Base-by-base conservation (phyloP, 371 early-diverging fungal species). In the Mortierella sp. region DNA sequence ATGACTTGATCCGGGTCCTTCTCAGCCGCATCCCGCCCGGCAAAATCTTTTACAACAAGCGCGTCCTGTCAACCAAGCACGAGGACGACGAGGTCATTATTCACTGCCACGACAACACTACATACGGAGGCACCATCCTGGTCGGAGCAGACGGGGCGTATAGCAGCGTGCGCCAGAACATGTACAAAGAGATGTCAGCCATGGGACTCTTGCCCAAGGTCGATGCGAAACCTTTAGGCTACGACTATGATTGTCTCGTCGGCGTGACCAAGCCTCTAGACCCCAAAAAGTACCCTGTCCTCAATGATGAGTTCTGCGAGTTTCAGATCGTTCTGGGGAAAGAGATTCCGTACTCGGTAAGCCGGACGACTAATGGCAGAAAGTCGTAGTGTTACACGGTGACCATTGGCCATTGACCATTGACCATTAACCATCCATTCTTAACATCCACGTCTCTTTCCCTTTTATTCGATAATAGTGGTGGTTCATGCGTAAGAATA, bases 81-180 rank as follows among this genome's bases (percentile, higher is more conserved):
- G 80, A 75, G 2, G 76, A 80, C 12, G 54, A 75, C 43, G 54
- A 63, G 14, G 76, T 75, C 44, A 32, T 35, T 2, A 55, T 75
- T 32, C 35, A 48, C 38, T 80, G 75, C 24, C 75, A 75, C 38
- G 72, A 80, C 35, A 72, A 72, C 58, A 46, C 24, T 8, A 24
- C 35, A 4, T 72, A 71, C 24, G n/a, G 14, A 12, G 80, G 75
- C 12, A 71, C 56, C 14, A 75, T 80, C 21, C 35, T 80, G 21
- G 63, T 80, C 16, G 80, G 80, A 10, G 76, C 80, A 21, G 80
- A 80, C 29, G 80, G 72, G 0, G 72, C 75, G 4, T 72, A 75
- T 54, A 80, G 80, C 60, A 60, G 71, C 12, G 56, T 75, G 21
- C 75, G 76, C 4, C 80, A 75, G 43, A 75, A 75, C 32, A 58